Evolutionary conservation across 176 grass and related monocot species (phyloP).

Genomic region (Melocanna baccifera): DNA sequence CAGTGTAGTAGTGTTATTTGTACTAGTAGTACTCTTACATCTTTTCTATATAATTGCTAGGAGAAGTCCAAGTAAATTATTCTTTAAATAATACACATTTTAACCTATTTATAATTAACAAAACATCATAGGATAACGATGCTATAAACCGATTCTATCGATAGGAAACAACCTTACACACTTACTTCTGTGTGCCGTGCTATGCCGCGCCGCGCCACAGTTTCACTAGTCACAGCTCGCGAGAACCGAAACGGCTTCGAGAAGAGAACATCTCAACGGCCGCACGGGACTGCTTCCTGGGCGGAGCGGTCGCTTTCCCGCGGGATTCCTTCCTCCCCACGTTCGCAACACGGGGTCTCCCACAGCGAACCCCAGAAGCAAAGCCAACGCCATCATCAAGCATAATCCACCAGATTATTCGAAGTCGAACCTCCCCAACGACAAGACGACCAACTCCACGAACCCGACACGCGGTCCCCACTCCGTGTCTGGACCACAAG

Average conservation of each 20-base stretch:
- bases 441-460: not conserved
- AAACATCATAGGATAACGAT: too few species aligned
- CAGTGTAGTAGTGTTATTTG: too few species aligned
- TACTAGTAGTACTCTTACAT: too few species aligned
- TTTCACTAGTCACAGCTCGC: not conserved
- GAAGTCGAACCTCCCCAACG: not conserved
- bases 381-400: not conserved
- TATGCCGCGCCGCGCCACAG: too few species aligned
- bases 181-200: too few species aligned
- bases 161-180: too few species aligned
- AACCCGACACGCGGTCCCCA: not conserved
- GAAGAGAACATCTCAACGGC: not conserved
- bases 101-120: too few species aligned
- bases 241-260: not conserved
- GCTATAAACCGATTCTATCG: too few species aligned
- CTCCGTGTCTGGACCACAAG: not conserved
- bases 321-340: not conserved
- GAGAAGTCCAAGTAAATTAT: too few species aligned
- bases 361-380: not conserved
- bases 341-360: not conserved
- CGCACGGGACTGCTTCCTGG: not conserved
- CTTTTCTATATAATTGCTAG: too few species aligned
- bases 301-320: not conserved
- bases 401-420: not conserved
- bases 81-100: too few species aligned